phyloP scores from a whole-genome alignment of 768 basidiomycete species.

The Cyclocybe aegerita region DNA sequence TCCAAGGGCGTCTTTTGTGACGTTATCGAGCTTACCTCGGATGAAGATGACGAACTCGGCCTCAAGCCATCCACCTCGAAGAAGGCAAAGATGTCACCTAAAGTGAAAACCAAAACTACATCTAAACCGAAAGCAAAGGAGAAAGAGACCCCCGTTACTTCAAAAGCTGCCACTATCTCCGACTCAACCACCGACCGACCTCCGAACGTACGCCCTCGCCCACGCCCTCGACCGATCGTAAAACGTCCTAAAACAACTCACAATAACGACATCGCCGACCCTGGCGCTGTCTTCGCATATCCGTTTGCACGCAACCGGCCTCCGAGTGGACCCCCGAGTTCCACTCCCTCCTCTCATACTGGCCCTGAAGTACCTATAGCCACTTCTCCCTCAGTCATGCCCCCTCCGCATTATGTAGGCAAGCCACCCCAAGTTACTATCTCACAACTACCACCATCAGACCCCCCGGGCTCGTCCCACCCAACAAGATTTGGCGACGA shows the following conservation, averaged over 20 bases:
- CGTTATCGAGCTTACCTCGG: constrained; percentile 46
- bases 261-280: neutral
- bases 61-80: constrained; percentile 28
- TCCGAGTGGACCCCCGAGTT: neutral
- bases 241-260: constrained; percentile 5
- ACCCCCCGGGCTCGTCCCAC: constrained; percentile 31
- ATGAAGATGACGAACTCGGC: constrained; percentile 34
- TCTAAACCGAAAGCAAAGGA: constrained; percentile 19
- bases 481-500: constrained; percentile 13
- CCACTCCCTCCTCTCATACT: constrained; percentile 1
- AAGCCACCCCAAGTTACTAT: constrained; percentile 1
- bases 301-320: neutral
- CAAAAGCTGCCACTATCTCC: neutral
- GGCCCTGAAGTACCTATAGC: constrained; percentile 16
- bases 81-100: constrained; percentile 22
- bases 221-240: constrained; percentile 16
- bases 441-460: constrained; percentile 31
- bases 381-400: constrained; percentile 9
- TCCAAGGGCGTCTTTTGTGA: constrained; percentile 18
- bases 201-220: constrained; percentile 7
- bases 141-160: neutral
- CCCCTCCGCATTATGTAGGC: neutral
- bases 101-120: constrained; percentile 24
- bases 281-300: neutral
- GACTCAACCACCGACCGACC: constrained; percentile 2